These are phyloP conservation scores for Nasturtium officinale DNA, from an alignment of 345 rosid genomes.

Conservation along the genomic window DNA sequence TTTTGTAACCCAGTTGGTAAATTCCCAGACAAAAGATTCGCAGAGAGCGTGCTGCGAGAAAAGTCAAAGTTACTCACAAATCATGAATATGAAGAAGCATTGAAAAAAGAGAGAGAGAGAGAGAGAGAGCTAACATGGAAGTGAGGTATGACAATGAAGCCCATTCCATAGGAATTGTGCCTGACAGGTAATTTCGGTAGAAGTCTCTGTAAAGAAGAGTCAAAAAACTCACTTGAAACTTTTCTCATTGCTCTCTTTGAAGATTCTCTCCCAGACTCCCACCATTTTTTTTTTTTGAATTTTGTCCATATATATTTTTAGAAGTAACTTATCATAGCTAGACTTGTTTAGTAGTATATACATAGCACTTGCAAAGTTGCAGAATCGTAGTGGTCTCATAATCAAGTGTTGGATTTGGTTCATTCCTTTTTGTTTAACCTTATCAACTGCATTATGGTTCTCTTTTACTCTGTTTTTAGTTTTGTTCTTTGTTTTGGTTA, in stretches of 20 bases:
- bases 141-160: conserved; percentile 46
- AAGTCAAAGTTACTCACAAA: not conserved
- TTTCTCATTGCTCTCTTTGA: not conserved
- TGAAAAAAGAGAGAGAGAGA: not conserved
- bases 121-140: conserved; percentile 47
- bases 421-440: too few species aligned
- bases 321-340: too few species aligned
- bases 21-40: conserved; percentile 51
- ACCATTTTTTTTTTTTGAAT: too few species aligned
- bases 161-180: conserved; percentile 65
- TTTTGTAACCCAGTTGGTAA: conserved; percentile 52
- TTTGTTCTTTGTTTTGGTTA: too few species aligned
- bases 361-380: too few species aligned
- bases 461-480: too few species aligned
- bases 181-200: conserved; percentile 49
- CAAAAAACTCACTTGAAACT: not conserved
- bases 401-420: too few species aligned
- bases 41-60: conserved; percentile 48
- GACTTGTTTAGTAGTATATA: too few species aligned
- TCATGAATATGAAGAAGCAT: conserved; percentile 1
- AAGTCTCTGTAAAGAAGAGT: conserved; percentile 13
- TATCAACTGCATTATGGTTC: too few species aligned
- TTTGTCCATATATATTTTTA: too few species aligned
- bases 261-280: too few species aligned
- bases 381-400: too few species aligned